Base-by-base conservation (phyloP, 2,329 filamentous ascomycete genomes). In the Fusarium sp. region DNA sequence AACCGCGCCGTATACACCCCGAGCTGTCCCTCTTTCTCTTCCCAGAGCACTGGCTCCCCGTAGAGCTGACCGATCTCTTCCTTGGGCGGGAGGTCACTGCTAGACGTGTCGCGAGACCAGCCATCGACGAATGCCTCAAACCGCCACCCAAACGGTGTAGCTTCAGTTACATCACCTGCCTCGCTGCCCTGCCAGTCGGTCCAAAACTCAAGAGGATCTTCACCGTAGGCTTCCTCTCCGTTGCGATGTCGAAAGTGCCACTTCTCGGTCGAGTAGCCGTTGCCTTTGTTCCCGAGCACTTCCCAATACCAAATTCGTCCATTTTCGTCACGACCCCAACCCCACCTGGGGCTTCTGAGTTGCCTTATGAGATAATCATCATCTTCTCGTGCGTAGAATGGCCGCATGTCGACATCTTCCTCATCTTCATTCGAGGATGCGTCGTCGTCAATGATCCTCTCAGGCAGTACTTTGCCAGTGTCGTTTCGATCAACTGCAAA, bases 181-280 rank as follows among this genome's bases (percentile, higher is more conserved):
- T 43, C 63, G 6, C 50, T 59, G 3, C 45, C 43, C 8, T 39
- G 33, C 62, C 62, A 71, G 2, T 71, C 62, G 6, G 8, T 18
- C 69, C 69, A 71, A 7, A 67, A 67, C 0, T 71, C 48, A 11
- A 71, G n/a, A 1, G 67, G 67, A 3, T 71, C 67, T 3, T 71
- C 18, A 1, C 62, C 50, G 2, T 52, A 58, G 1, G 67, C 62
- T 6, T 48, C 6, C 16, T 71, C 67, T 14, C 50, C 67, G 2
- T 54, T 24, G 54, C 20, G 54, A 16, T 71, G 67, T 3, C 60
- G 18, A 20, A 71, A 67, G 24, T 27, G 39, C 62, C 69, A 71
- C 2, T 41, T 10, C 27, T 70, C 68, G 5, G 68, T 71, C 18
- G 20, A 5, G 14, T 67, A 5, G 2, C 67, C 61, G 9, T 39